Evolutionary conservation across 2,329 filamentous ascomycete species (phyloP).

Genomic region (Penicillium sp.): DNA sequence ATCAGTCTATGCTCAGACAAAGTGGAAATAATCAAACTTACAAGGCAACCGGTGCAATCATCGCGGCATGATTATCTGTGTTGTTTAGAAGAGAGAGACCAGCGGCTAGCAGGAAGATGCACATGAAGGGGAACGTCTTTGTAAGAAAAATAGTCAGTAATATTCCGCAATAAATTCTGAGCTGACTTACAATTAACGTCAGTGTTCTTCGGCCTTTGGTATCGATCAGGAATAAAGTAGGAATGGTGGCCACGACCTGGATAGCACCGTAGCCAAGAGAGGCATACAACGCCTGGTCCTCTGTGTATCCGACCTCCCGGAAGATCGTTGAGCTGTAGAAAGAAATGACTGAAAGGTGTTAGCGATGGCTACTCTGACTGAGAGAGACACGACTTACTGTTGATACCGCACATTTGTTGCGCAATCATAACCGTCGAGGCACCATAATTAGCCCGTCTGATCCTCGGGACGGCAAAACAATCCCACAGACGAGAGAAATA

Average conservation of each 20-base stretch:
- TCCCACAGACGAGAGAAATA: constrained; percentile 52
- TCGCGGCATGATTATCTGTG: constrained; percentile 28
- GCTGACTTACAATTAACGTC: constrained; percentile 14
- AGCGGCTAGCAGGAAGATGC: constrained; percentile 53
- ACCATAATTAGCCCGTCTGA: constrained; percentile 58
- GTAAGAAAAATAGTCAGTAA: constrained; percentile 29
- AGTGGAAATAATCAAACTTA: not conserved
- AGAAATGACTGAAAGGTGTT: constrained; percentile 43
- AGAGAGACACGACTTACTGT: constrained; percentile 14
- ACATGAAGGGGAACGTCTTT: constrained; percentile 59
- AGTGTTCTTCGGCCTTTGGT: constrained; percentile 55
- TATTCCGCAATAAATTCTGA: not conserved
- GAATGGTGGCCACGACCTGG: constrained; percentile 55
- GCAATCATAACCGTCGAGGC: constrained; percentile 71
- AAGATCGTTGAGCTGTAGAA: constrained; percentile 61
- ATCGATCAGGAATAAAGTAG: constrained; percentile 56
- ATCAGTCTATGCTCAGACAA: constrained; percentile 4
- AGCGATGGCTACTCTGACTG: constrained; percentile 44
- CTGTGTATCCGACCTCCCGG: constrained; percentile 45
- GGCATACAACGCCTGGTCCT: constrained; percentile 50
- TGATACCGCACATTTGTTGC: constrained; percentile 57
- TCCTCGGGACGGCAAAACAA: constrained; percentile 40
- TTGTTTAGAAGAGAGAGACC: constrained; percentile 48
- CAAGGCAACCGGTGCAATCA: constrained; percentile 20
- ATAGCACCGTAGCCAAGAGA: constrained; percentile 57